Percentiles rank a stretch among this genome's conserved stretches.
Conservation (phyloP, 345 rosid genomes). For the Zanthoxylum bungeanum region DNA sequence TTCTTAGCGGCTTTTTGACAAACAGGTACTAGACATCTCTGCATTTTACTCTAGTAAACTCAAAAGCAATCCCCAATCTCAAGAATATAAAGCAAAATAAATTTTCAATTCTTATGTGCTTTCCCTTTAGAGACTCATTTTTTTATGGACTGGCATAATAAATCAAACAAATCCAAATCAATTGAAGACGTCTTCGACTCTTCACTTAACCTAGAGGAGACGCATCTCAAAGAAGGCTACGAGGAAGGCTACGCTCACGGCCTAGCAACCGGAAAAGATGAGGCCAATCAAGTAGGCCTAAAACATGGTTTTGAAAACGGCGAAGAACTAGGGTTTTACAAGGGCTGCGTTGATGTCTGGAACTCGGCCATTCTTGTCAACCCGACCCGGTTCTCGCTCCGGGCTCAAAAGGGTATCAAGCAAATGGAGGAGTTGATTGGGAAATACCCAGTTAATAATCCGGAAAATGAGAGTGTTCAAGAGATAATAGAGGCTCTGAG, state of each 20-base stretch:
- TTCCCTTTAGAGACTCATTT: neutral
- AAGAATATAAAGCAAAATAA: neutral
- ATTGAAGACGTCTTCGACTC: slow-evolving; percentile 51
- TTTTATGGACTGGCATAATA: slow-evolving; percentile 19
- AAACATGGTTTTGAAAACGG: slow-evolving; percentile 66
- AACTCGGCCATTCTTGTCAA: slow-evolving; percentile 46
- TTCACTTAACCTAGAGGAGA: slow-evolving; percentile 51
- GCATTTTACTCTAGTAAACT: neutral
- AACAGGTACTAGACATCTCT: slow-evolving; percentile 8
- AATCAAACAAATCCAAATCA: slow-evolving; percentile 14
- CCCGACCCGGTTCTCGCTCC: slow-evolving; percentile 43
- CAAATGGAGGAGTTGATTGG: slow-evolving; percentile 54
- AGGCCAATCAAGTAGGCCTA: slow-evolving; percentile 56
- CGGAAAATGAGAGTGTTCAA: slow-evolving; percentile 54
- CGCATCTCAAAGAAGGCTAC: slow-evolving; percentile 63
- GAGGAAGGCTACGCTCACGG: slow-evolving; percentile 62
- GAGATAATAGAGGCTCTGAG: slow-evolving; percentile 60
- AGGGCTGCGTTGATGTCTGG: slow-evolving; percentile 69
- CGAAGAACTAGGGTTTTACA: slow-evolving; percentile 74
- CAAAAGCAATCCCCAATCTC: neutral
- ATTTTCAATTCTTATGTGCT: neutral
- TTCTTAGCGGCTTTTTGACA: neutral
- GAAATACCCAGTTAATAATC: slow-evolving; percentile 53
- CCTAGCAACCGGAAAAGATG: slow-evolving; percentile 49
- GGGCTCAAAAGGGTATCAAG: slow-evolving; percentile 50